These are phyloP conservation scores for Wickerhamomyces rabaulensis DNA, from an alignment of 805 yeast genomes.

Conservation along the genomic window DNA sequence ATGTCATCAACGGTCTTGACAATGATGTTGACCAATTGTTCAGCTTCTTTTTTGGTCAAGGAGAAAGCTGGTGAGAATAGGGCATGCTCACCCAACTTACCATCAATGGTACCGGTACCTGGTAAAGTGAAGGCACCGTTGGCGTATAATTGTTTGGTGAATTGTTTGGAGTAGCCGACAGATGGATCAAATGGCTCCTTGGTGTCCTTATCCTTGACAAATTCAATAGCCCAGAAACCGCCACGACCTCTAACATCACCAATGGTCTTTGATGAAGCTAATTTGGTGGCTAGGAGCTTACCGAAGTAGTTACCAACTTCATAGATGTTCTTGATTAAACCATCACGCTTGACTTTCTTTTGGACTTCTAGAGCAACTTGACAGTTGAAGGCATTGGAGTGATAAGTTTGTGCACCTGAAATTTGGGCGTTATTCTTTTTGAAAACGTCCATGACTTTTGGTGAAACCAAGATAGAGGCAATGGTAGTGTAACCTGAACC, in stretches of 20 bases:
- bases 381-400: conserved; percentile 41
- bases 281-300: conserved; percentile 24
- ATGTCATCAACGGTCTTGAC: conserved; percentile 16
- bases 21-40: conserved; percentile 27
- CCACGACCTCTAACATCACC: conserved; percentile 54
- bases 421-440: conserved; percentile 23
- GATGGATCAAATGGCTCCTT: conserved; percentile 38
- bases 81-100: conserved; percentile 39
- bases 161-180: conserved; percentile 24
- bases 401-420: conserved; percentile 45
- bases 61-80: conserved; percentile 41
- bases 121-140: conserved; percentile 40
- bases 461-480: conserved; percentile 36
- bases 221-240: conserved; percentile 49
- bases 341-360: conserved; percentile 31
- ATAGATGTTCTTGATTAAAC: conserved; percentile 35
- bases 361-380: conserved; percentile 42
- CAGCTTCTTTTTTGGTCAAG: conserved; percentile 32
- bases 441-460: conserved; percentile 32
- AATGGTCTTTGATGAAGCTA: conserved; percentile 29
- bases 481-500: conserved; percentile 46
- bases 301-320: conserved; percentile 41
- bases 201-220: conserved; percentile 41
- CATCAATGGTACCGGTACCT: conserved; percentile 34
- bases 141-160: conserved; percentile 30